phyloP scores from a whole-genome alignment of 495 filamentous ascomycete species.

The Daldinia caldariorum region DNA sequence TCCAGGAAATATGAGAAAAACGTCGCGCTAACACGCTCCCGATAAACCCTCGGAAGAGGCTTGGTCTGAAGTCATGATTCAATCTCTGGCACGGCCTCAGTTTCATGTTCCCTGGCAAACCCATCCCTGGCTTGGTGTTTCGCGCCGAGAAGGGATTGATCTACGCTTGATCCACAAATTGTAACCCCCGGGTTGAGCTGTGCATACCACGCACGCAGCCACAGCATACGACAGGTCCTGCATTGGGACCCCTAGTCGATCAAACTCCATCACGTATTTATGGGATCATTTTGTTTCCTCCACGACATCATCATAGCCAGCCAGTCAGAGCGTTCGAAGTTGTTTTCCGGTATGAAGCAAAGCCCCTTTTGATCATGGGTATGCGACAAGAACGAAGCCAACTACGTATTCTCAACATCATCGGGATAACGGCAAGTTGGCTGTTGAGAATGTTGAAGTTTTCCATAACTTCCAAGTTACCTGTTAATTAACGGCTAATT shows the following conservation, averaged over 20 bases:
- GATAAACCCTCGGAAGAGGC: slow-evolving; percentile 20
- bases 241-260: slow-evolving; percentile 30
- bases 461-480: too few relatives aligned
- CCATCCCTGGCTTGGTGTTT: slow-evolving; percentile 26
- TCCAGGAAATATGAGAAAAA: slow-evolving; percentile 34
- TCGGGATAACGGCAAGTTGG: background rate
- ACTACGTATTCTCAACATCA: background rate
- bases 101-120: slow-evolving; percentile 48
- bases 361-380: slow-evolving; percentile 29
- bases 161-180: slow-evolving; percentile 31
- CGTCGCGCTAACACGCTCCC: slow-evolving; percentile 9
- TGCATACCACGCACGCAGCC: too few relatives aligned
- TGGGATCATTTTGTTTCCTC: slow-evolving; percentile 25
- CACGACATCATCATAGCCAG: slow-evolving; percentile 20
- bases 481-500: background rate
- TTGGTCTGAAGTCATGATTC: slow-evolving; percentile 41
- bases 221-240: slow-evolving; percentile 4
- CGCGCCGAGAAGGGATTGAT: slow-evolving; percentile 35
- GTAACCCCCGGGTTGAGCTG: background rate
- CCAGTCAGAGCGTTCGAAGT: slow-evolving; percentile 13
- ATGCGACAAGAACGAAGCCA: slow-evolving; percentile 14
- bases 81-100: slow-evolving; percentile 36
- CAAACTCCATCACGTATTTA: slow-evolving; percentile 30
- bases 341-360: slow-evolving; percentile 28
- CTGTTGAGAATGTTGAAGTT: background rate